Conservation (phyloP, 2,329 filamentous ascomycete genomes). For the Pseudomassariella vexata region DNA sequence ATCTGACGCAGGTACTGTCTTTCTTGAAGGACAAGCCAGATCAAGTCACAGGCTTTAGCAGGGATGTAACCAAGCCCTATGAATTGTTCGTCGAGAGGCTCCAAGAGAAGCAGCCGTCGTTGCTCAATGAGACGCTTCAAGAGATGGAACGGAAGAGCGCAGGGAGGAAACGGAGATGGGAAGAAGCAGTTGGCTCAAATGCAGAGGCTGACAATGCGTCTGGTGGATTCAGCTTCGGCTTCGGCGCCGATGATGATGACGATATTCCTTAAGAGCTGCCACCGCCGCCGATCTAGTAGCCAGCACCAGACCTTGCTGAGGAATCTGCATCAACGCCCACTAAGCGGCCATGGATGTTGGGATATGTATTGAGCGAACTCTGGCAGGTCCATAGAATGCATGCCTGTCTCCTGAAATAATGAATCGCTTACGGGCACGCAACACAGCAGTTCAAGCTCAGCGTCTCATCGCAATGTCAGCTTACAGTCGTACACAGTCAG, state of each 20-base stretch:
- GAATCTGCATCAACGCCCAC: too few species aligned
- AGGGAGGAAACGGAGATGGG: constrained; percentile 80
- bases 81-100: constrained; percentile 69
- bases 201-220: constrained; percentile 27
- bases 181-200: constrained; percentile 60
- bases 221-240: constrained; percentile 49
- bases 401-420: too few species aligned
- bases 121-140: constrained; percentile 60
- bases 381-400: too few species aligned
- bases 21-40: constrained; percentile 79
- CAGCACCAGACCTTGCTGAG: too few species aligned
- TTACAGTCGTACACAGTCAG: too few species aligned
- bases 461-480: too few species aligned
- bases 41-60: constrained; percentile 81
- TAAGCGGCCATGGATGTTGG: too few species aligned
- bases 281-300: too few species aligned
- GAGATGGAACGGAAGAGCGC: constrained; percentile 58
- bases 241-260: constrained; percentile 39
- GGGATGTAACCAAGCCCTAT: constrained; percentile 66
- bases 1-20: constrained; percentile 67
- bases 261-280: constrained; percentile 34
- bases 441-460: too few species aligned
- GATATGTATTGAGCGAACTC: too few species aligned
- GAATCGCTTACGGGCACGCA: too few species aligned
- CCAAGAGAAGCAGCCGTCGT: constrained; percentile 53